Evolutionary conservation across 176 grass and related monocot species (phyloP).

Genomic region (Bonia amplexicaulis): DNA sequence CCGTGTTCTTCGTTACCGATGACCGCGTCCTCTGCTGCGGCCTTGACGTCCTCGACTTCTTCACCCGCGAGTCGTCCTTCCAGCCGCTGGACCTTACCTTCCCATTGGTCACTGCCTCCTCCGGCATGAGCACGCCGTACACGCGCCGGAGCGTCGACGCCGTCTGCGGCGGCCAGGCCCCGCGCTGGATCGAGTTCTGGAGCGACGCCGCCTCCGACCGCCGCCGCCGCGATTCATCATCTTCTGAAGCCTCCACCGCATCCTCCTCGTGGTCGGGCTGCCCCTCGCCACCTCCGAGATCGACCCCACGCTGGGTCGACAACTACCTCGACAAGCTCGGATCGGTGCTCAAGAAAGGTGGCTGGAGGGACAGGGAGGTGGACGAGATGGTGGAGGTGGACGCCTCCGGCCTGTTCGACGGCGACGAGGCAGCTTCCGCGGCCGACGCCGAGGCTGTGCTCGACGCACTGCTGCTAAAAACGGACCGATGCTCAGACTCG

Average conservation of each 20-base stretch:
- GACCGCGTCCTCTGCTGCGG: conserved; percentile 87
- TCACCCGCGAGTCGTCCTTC: conserved; percentile 66
- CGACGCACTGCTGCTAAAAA: conserved; percentile 67
- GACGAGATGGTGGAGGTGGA: conserved; percentile 70
- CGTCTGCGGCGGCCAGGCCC: conserved; percentile 44
- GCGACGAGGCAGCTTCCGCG: conserved; percentile 29
- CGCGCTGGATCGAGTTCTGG: conserved; percentile 99
- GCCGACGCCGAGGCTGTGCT: conserved; percentile 58
- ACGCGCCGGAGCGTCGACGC: conserved; percentile 81
- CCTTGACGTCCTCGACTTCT: conserved; percentile 80
- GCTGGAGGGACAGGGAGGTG: conserved; percentile 85
- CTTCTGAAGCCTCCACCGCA: conserved; percentile 66
- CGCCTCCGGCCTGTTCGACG: conserved; percentile 63
- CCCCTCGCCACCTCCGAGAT: conserved; percentile 26
- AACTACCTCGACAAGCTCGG: conserved; percentile 75
- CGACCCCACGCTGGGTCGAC: conserved; percentile 67
- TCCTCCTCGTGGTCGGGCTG: conserved; percentile 42
- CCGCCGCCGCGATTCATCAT: conserved; percentile 82
- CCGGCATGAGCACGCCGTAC: conserved; percentile 12
- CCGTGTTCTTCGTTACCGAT: conserved; percentile 89
- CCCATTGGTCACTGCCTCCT: background rate
- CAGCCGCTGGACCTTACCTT: conserved; percentile 18
- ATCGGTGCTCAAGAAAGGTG: conserved; percentile 64
- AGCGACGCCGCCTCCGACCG: conserved; percentile 84
- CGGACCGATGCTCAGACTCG: conserved; percentile 78